Evolutionary conservation across 2,329 filamentous ascomycete genomes (phyloP).

Genomic region (Fusarium albosuccineum): DNA sequence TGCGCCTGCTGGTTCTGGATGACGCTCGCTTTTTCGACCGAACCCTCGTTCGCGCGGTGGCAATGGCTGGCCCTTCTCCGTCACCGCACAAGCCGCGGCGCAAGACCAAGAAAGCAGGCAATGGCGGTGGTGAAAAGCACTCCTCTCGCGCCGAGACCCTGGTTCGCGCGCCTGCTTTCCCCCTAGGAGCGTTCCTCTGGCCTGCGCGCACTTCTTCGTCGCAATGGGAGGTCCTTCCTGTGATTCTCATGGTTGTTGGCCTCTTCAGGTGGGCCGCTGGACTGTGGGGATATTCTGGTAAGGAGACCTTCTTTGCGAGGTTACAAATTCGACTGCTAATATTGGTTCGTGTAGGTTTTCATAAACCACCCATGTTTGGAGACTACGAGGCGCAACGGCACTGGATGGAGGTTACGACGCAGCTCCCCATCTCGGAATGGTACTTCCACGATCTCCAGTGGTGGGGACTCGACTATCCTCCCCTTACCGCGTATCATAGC

Average conservation of each 20-base stretch:
- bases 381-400: constrained; percentile 98
- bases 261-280: constrained; percentile 94
- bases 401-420: constrained; percentile 97
- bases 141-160: constrained; percentile 56
- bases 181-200: constrained; percentile 94
- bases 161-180: constrained; percentile 79
- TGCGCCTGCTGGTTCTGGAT: constrained; percentile 30
- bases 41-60: constrained; percentile 46
- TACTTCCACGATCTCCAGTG: constrained; percentile 97
- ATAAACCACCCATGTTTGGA: constrained; percentile 89
- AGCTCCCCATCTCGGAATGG: constrained; percentile 93
- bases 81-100: constrained; percentile 72
- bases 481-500: constrained; percentile 97
- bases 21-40: constrained; percentile 22
- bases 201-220: constrained; percentile 85
- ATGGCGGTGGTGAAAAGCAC: constrained; percentile 53
- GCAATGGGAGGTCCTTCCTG: constrained; percentile 91
- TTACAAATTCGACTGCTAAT: constrained; percentile 32
- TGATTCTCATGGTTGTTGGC: constrained; percentile 90
- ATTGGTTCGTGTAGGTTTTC: constrained; percentile 69
- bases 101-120: constrained; percentile 65
- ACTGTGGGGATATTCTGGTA: constrained; percentile 95
- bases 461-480: constrained; percentile 98
- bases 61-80: constrained; percentile 66
- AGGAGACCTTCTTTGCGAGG: constrained; percentile 34